A percentile compares a stretch with the other conserved stretches of the same genome.
phyloP scores from a whole-genome alignment of 345 rosid species.

The Isatis tinctoria region DNA sequence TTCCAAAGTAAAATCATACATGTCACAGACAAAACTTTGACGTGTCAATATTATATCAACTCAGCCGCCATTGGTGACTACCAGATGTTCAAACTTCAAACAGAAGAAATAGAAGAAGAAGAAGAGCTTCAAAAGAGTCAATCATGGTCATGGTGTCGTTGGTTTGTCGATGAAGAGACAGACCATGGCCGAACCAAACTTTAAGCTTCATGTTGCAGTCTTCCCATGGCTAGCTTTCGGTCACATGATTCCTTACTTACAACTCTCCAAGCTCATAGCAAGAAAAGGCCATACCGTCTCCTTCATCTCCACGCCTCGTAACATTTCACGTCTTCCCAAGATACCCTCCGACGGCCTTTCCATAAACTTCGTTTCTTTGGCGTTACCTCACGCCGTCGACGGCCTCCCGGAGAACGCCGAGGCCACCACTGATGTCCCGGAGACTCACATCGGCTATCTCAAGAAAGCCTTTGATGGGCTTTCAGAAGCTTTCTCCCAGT shows the following conservation, averaged over 20 bases:
- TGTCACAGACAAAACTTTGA: neutral
- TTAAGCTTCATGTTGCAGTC: neutral
- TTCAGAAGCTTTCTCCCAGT: neutral
- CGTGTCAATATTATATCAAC: neutral
- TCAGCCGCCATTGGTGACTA: neutral
- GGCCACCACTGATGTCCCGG: neutral
- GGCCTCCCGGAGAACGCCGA: neutral
- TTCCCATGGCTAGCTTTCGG: slow-evolving; percentile 1
- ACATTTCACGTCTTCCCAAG: neutral
- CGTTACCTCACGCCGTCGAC: neutral
- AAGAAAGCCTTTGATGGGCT: neutral
- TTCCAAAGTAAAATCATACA: neutral
- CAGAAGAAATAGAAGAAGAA: neutral
- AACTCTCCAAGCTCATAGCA: neutral
- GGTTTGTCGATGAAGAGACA: neutral
- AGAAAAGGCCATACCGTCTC: neutral
- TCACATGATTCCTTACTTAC: neutral
- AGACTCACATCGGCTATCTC: neutral
- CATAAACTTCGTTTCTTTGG: neutral
- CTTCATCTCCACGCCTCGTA: slow-evolving; percentile 1
- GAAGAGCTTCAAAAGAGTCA: neutral
- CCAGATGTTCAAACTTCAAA: neutral
- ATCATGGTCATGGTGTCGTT: neutral
- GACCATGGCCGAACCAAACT: neutral
- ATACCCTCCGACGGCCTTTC: neutral